Evolutionary conservation across 2,329 filamentous ascomycete genomes (phyloP).

Genomic region (Aspergillus sp.): DNA sequence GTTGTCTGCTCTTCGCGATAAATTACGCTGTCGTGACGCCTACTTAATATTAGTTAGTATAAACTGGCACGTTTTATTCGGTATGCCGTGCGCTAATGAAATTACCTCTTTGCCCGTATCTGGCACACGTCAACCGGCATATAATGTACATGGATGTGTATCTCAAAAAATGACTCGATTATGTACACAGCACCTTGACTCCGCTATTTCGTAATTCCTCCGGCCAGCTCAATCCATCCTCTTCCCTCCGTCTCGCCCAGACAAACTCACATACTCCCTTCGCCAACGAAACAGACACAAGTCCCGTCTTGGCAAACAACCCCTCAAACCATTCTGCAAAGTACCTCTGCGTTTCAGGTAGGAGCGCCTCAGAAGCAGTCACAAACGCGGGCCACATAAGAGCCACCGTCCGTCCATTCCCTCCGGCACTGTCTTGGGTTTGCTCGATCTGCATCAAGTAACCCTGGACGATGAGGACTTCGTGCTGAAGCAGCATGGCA

Average conservation of each 20-base stretch:
- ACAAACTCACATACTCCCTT: constrained; percentile 9
- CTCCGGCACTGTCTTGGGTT: not conserved
- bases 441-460: constrained; percentile 3
- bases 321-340: constrained; percentile 12
- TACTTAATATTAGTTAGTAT: too few relatives aligned
- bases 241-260: constrained; percentile 7
- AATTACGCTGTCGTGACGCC: too few relatives aligned
- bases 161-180: not conserved
- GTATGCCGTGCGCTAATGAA: too few relatives aligned
- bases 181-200: constrained; percentile 12
- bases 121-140: too few relatives aligned
- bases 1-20: too few relatives aligned
- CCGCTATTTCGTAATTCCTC: constrained; percentile 10
- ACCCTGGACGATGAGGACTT: constrained; percentile 5
- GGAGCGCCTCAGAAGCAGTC: constrained; percentile 13
- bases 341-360: constrained; percentile 5
- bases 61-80: too few relatives aligned
- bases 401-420: constrained; percentile 3
- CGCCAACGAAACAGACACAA: constrained; percentile 8
- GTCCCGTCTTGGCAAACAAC: constrained; percentile 6
- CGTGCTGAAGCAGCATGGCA: constrained; percentile 5
- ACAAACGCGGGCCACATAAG: constrained; percentile 16
- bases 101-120: too few relatives aligned
- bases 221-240: constrained; percentile 8
- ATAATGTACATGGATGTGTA: too few relatives aligned